Evolutionary conservation across 2,329 filamentous ascomycete genomes (phyloP).

Genomic region (Pseudogymnoascus sp.): DNA sequence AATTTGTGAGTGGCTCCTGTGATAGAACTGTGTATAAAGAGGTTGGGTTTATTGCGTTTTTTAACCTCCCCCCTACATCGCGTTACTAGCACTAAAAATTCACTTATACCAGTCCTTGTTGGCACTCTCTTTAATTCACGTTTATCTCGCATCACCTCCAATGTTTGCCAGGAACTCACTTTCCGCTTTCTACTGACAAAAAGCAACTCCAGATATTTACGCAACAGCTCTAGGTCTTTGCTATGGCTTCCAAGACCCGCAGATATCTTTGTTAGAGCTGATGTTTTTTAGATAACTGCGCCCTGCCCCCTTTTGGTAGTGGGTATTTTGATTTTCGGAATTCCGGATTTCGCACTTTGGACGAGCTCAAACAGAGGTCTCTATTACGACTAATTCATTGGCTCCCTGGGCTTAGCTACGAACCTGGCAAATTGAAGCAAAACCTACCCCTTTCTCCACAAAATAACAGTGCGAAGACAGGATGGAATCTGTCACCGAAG

Average conservation of each 20-base stretch:
- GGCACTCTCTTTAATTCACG: not conserved
- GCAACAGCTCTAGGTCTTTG: not conserved
- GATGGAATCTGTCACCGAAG: not conserved
- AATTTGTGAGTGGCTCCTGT: not conserved
- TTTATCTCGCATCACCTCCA: not conserved
- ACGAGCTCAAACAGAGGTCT: not conserved
- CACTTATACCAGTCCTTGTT: not conserved
- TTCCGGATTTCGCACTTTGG: not conserved
- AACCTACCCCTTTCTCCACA: not conserved
- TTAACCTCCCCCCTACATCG: not conserved
- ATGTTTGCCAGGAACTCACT: not conserved
- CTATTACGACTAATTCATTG: not conserved
- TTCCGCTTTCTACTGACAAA: not conserved
- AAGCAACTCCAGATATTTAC: not conserved
- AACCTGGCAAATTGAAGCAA: not conserved
- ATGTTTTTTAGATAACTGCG: not conserved
- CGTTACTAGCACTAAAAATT: not conserved
- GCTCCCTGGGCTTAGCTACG: not conserved
- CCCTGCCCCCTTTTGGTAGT: not conserved
- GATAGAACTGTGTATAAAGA: not conserved
- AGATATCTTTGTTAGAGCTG: not conserved
- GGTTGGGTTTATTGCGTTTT: not conserved
- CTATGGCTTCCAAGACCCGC: not conserved
- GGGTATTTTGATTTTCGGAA: not conserved
- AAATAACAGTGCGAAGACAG: not conserved